These are phyloP conservation scores for Dothidotthia symphoricarpi DNA, from an alignment of 2,329 filamentous ascomycete species.

Conservation along the genomic window DNA sequence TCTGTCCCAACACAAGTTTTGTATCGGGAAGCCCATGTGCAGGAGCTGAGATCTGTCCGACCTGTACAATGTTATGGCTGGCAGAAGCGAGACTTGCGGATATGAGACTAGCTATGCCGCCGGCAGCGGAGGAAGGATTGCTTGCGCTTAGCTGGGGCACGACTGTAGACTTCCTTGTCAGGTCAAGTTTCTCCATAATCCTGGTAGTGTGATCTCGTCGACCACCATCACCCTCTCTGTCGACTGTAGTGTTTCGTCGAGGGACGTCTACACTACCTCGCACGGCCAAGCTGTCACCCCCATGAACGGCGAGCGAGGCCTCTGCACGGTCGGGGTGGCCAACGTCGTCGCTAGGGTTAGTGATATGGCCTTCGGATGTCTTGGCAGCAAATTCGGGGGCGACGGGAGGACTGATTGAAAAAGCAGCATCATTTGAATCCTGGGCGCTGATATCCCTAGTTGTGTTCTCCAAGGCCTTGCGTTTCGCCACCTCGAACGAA, in stretches of 20 bases:
- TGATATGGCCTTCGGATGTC: constrained; percentile 63
- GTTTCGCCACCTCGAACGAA: constrained; percentile 91
- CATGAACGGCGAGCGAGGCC: constrained; percentile 62
- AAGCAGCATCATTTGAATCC: constrained; percentile 68
- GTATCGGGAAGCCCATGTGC: constrained; percentile 39
- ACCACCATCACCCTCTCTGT: constrained; percentile 67
- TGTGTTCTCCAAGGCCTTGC: constrained; percentile 78
- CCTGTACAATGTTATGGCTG: constrained; percentile 74
- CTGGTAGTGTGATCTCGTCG: constrained; percentile 78
- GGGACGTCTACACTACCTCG: constrained; percentile 73
- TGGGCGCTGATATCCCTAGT: constrained; percentile 52
- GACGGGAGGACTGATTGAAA: constrained; percentile 84
- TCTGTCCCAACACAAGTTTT: constrained; percentile 40
- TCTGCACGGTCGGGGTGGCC: constrained; percentile 58
- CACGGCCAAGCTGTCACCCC: constrained; percentile 53
- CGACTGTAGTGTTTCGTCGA: constrained; percentile 52
- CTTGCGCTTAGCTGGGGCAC: constrained; percentile 46
- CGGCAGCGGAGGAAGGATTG: constrained; percentile 49
- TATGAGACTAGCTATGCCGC: constrained; percentile 80
- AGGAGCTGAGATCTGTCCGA: constrained; percentile 50
- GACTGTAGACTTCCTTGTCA: constrained; percentile 75
- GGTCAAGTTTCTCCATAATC: constrained; percentile 89
- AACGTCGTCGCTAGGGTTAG: constrained; percentile 56
- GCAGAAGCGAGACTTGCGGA: constrained; percentile 71
- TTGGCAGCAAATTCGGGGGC: constrained; percentile 90